A percentile compares a stretch with the other conserved stretches of the same genome.
Evolutionary conservation across 2,329 filamentous ascomycete species (phyloP).

Genomic region (Tolypocladium capitatum): DNA sequence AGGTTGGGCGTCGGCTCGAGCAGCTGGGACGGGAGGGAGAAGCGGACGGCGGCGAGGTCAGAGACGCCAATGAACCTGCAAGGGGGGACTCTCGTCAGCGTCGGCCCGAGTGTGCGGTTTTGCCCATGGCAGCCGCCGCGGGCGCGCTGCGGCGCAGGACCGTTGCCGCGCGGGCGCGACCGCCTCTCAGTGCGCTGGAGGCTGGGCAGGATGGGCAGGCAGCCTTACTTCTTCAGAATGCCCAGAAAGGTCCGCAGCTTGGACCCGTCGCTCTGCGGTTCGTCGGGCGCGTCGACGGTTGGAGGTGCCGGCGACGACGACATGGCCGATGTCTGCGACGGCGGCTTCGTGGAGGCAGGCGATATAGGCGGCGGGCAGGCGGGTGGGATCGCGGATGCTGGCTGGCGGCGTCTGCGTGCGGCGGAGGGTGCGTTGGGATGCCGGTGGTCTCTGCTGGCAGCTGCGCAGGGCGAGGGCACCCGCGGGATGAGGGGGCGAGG

Average conservation of each 20-base stretch:
- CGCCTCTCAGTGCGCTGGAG: background rate
- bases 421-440: background rate
- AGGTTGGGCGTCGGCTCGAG: constrained; percentile 93
- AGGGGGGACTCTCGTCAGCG: constrained; percentile 3
- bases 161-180: background rate
- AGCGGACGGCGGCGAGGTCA: constrained; percentile 89
- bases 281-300: constrained; percentile 24
- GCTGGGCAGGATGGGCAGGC: constrained; percentile 15
- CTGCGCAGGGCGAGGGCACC: background rate
- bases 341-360: background rate
- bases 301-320: constrained; percentile 23
- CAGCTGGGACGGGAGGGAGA: constrained; percentile 89
- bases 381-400: background rate
- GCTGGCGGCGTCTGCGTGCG: background rate
- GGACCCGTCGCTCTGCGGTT: constrained; percentile 59
- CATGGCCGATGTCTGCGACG: constrained; percentile 12
- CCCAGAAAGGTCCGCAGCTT: constrained; percentile 82
- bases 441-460: background rate
- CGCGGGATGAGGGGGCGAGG: background rate
- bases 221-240: constrained; percentile 70
- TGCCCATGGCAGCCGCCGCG: background rate
- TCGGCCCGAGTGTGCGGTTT: background rate
- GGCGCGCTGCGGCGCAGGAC: too few species aligned
- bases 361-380: too few species aligned
- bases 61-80: constrained; percentile 88